phyloP scores from a whole-genome alignment of 2,329 filamentous ascomycete species.

The Daldinia eschscholtzii region DNA sequence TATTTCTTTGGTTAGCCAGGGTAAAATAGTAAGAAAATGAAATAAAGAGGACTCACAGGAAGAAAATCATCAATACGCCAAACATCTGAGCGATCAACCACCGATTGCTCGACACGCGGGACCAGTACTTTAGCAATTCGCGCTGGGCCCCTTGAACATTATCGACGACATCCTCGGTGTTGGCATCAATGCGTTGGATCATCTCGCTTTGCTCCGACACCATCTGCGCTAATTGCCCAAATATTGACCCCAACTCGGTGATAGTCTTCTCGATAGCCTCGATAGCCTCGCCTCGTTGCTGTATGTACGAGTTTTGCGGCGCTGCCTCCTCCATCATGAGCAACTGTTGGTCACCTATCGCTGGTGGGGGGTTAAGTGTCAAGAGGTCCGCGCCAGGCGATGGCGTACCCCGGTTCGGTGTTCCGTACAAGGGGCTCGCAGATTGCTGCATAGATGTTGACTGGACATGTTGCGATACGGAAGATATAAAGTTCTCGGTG shows the following conservation, averaged over 20 bases:
- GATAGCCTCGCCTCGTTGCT: constrained; percentile 93
- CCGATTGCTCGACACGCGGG: constrained; percentile 89
- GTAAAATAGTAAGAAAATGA: neutral
- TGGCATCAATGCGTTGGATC: constrained; percentile 96
- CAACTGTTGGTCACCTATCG: constrained; percentile 84
- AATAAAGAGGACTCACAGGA: constrained; percentile 64
- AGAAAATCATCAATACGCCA: constrained; percentile 95
- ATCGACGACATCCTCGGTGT: constrained; percentile 97
- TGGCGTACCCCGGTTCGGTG: constrained; percentile 75
- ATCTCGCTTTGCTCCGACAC: constrained; percentile 95
- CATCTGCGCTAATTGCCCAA: constrained; percentile 95
- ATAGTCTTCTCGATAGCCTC: constrained; percentile 98
- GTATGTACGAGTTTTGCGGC: constrained; percentile 87
- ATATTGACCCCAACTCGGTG: constrained; percentile 89
- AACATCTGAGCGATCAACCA: constrained; percentile 92
- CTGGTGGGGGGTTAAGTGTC: constrained; percentile 76
- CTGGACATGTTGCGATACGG: constrained; percentile 82
- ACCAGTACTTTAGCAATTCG: constrained; percentile 97
- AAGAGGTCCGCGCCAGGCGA: constrained; percentile 80
- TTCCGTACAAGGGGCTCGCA: constrained; percentile 88
- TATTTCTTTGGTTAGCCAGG: constrained; percentile 44
- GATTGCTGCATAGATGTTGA: constrained; percentile 77
- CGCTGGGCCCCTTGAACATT: constrained; percentile 97
- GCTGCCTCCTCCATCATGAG: constrained; percentile 95
- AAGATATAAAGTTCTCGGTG: constrained; percentile 96